Base-by-base conservation (phyloP, 306 rosid genomes). In the Oemleria cerasiformis region DNA sequence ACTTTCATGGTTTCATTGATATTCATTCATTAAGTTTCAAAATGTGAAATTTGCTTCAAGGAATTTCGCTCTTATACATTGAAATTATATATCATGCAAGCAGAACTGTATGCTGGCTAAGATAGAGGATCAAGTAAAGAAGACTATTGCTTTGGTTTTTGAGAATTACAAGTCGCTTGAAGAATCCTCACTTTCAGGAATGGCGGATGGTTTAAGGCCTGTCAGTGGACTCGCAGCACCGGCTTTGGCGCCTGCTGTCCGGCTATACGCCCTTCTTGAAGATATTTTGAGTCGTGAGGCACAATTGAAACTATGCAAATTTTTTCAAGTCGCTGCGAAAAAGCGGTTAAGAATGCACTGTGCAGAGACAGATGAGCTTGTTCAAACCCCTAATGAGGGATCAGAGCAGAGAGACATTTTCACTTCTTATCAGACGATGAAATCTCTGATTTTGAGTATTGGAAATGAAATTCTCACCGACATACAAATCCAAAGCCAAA, bases 101-200 rank as follows among this genome's bases (percentile, higher is more conserved):
- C 81, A 84, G 84, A 73, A 84, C 16, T 81, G 84, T 44, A 70
- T 77, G 55, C 65, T 80, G 47, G 57, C 59, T 4, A 73, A 65
- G 68, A 80, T 68, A n/a, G 67, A 77, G 39, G 79, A 80, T 61
- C 84, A 67, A 80, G 71, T 74, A 48, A 49, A 71, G 9, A 70
- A 76, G 73, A n/a, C 69, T 45, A 70, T 80, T 77, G 73, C 73
- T 60, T 68, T 73, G 73, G 79, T 69, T 45, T 79, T 83, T 54
- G 82, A 73, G 72, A 78, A 82, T 57, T 78, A 82, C 72, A 82
- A 78, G 77, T 78, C 83, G 3, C 83, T 82, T 30, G 78, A 78
- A 54, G 86, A 78, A 67, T 63, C 74, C 25, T 65, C 64, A 1
- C 72, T 69, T 9, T 63, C 67, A 12, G 87, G 87, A 13, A 57